phyloP scores from a whole-genome alignment of 164 flowering plant species.

The Malania oleifera region DNA sequence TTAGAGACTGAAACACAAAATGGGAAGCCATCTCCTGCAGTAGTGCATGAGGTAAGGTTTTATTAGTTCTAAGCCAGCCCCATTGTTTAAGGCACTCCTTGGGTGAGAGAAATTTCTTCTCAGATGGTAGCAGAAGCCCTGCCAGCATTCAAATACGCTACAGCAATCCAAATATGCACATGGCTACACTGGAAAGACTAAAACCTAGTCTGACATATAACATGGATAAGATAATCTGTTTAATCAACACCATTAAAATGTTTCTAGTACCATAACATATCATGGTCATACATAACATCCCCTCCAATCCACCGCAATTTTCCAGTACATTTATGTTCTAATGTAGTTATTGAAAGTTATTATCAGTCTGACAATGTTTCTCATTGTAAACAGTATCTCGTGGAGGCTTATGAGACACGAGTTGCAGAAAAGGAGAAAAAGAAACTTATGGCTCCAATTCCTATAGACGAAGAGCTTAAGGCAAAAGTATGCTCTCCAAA shows the following conservation, averaged over 20 bases:
- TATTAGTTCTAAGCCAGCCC: not conserved
- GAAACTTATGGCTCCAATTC: conserved; percentile 49
- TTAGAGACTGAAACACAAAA: conserved; percentile 42
- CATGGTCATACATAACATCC: too few species aligned
- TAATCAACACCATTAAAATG: too few species aligned
- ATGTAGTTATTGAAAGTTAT: conserved; percentile 8
- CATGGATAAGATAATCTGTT: too few species aligned
- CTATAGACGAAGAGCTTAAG: conserved; percentile 69
- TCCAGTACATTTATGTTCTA: too few species aligned
- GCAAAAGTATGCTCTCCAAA: conserved; percentile 39
- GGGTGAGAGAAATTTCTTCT: too few species aligned
- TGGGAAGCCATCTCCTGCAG: conserved; percentile 71
- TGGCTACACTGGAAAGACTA: not conserved
- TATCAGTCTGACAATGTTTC: not conserved
- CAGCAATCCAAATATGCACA: too few species aligned
- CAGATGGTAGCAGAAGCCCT: not conserved
- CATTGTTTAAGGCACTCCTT: too few species aligned
- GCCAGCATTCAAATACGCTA: not conserved
- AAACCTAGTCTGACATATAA: too few species aligned
- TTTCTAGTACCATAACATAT: too few species aligned
- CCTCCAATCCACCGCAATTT: too few species aligned
- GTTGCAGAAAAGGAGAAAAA: conserved; percentile 77
- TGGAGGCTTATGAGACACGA: conserved; percentile 85
- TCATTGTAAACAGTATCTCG: conserved; percentile 60
- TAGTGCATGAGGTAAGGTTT: conserved; percentile 68